These are phyloP conservation scores for Diaporthe capsici DNA, from an alignment of 2,329 filamentous ascomycete species.

Conservation along the genomic window DNA sequence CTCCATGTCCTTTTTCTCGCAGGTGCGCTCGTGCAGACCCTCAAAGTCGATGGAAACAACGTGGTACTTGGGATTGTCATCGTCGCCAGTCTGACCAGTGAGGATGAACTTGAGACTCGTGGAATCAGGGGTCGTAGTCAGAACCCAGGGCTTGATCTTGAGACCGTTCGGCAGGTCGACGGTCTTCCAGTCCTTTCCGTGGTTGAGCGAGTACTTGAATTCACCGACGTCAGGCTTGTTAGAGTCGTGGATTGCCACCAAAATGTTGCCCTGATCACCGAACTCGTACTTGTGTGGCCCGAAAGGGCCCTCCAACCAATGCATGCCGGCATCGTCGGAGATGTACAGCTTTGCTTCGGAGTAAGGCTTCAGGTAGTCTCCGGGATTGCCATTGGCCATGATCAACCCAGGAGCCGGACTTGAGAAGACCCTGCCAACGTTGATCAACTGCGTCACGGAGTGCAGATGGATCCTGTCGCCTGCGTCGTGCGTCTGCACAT, in stretches of 20 bases:
- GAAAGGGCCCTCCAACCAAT: constrained; percentile 81
- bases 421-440: constrained; percentile 89
- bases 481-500: constrained; percentile 71
- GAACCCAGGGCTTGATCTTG: constrained; percentile 77
- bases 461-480: constrained; percentile 85
- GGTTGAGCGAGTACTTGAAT: constrained; percentile 85
- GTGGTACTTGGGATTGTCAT: constrained; percentile 65
- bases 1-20: constrained; percentile 84
- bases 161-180: constrained; percentile 76
- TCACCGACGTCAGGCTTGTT: constrained; percentile 70
- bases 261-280: constrained; percentile 90
- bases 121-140: constrained; percentile 93
- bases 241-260: constrained; percentile 86
- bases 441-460: constrained; percentile 87
- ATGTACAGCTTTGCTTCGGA: constrained; percentile 85
- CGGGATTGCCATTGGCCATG: constrained; percentile 94
- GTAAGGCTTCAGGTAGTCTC: constrained; percentile 79
- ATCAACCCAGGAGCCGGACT: constrained; percentile 93
- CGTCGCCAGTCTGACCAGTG: constrained; percentile 71
- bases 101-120: constrained; percentile 93
- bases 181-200: constrained; percentile 86
- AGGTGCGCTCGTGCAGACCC: constrained; percentile 83
- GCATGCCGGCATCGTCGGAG: constrained; percentile 90
- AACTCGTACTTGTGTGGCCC: constrained; percentile 97
- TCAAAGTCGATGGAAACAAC: constrained; percentile 88